Base-by-base conservation (phyloP, 2,329 filamentous ascomycete genomes). In the Spiromastix sp. region DNA sequence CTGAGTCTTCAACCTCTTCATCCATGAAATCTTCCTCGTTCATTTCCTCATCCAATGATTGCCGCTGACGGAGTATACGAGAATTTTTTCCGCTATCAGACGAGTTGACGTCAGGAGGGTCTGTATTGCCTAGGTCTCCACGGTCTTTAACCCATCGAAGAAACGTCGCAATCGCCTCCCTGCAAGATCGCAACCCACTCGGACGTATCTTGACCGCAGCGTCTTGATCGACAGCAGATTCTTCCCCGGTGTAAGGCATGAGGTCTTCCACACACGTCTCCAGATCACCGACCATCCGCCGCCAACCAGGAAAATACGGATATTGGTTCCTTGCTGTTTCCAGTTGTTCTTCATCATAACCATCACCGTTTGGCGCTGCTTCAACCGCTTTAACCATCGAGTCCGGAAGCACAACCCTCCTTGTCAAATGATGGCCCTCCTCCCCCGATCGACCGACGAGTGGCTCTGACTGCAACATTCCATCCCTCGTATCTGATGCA, bases 181-280 rank as follows among this genome's bases (percentile, higher is more conserved):
- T 36, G 19, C 40, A 42, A n/a, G 40, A 40, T 31, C 38, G 32
- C 5, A 40, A 25, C 26, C 36, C 34, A 9, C 34, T 30, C 12
- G 21, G 13, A 8, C 19, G 21, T 21, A 40, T 34, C 20, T 20
- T 10, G 13, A 32, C 27, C 5, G 7, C 13, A 6, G 31, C 16
- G 13, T 22, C 25, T 16, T 32, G n/a, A n/a, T 18, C 12, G 17
- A 10, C 20, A 15, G 24, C n/a, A 16, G 3, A 10, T 20, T 35
- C 19, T n/a, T 34, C 26, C 9, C 31, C 30, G 8, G n/a, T 10
- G 27, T 37, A 42, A 12, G 29, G 30, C 17, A 37, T 26, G 18
- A 42, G 34, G 13, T 42, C 40, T 12, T 30, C 28, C 20, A 30
- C 37, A 22, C 40, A 42, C 5, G 40, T 42, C 22, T 42, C 31